A percentile compares a stretch with the other conserved stretches of the same genome.
Conservation (phyloP, 1,284 basidiomycete species). For the Vanrija sp. region DNA sequence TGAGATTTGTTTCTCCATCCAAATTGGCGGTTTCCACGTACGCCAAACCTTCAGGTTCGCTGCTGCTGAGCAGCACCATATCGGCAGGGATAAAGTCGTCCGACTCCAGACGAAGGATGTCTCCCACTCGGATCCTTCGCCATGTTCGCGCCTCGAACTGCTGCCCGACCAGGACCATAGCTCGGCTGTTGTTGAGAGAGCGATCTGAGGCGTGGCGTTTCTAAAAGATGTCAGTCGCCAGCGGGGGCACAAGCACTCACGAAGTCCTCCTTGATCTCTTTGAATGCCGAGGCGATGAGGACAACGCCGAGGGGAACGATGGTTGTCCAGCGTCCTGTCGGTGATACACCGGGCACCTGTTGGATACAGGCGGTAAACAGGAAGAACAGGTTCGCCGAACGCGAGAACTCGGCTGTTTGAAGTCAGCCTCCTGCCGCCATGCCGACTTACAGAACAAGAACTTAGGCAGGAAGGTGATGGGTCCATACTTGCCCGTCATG, state of each 20-base stretch:
- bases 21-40: conserved; percentile 98
- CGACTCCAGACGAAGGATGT: conserved; percentile 83
- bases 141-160: conserved; percentile 75
- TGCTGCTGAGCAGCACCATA: conserved; percentile 78
- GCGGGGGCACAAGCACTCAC: conserved; percentile 33
- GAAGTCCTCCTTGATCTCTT: conserved; percentile 92
- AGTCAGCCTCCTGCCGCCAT: neutral
- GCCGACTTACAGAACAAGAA: conserved; percentile 73
- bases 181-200: conserved; percentile 79
- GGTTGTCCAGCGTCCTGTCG: conserved; percentile 92
- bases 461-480: conserved; percentile 84
- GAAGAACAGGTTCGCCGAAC: conserved; percentile 99
- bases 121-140: conserved; percentile 86
- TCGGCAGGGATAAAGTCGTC: conserved; percentile 97
- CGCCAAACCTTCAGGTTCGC: conserved; percentile 93
- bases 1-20: conserved; percentile 97
- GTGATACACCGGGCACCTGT: conserved; percentile 96
- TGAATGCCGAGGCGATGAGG: conserved; percentile 90
- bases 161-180: conserved; percentile 68
- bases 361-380: conserved; percentile 97
- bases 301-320: conserved; percentile 88
- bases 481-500: conserved; percentile 93
- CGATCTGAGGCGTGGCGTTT: conserved; percentile 95
- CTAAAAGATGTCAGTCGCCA: conserved; percentile 12
- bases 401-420: conserved; percentile 53